Evolutionary conservation across 2,329 filamentous ascomycete species (phyloP), one percentile per base, ranked within the genome.

Genomic region (Colletotrichum sp.): DNA sequence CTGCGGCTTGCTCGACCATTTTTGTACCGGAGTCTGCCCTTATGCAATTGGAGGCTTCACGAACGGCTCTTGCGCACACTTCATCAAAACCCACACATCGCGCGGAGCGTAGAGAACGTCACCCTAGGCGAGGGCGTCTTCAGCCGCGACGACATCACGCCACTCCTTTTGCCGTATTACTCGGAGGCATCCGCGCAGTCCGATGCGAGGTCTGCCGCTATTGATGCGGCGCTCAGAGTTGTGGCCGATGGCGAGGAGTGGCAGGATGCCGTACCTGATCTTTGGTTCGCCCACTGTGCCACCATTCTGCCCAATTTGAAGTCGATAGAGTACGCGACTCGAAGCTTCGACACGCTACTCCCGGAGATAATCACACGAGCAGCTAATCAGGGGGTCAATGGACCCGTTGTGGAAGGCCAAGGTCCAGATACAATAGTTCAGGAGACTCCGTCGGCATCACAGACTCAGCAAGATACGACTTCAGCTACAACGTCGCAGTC

Each of bases 201-300:
- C 27, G 30, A 2, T n/a, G 4, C 19, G 3, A 25, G 12, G 6
- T 13, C 44, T 2, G 39, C 6, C 15, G 29, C 25, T 3, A 19
- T 57, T 4, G 29, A 57, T 8, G 11, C 44, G 22, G 29, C n/a
- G 25, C 39, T 57, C 64, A 55, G 39, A 25, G 64, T 9, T 9
- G 15, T 57, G 12, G 25, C 30, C 19, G n/a, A 67, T 13, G 44
- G 64, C 27, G 16, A 19, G 27, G 64, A 57, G 44, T 67, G 64
- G 64, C 64, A 1, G 0, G 64, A 57, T 2, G 39, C 19, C 44
- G 44, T 25, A 6, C 27, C 44, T 27, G 64, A 67, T 34, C 16
- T 57, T 13, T 67, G 64, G 64, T 67, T 67, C 44, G 44, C 64
- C 0, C 44, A 67, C 19, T 67, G 44, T 9, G 44, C 44, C n/a